Evolutionary conservation across 768 basidiomycete genomes (phyloP).

Genomic region (Rhizopogon salebrosus): DNA sequence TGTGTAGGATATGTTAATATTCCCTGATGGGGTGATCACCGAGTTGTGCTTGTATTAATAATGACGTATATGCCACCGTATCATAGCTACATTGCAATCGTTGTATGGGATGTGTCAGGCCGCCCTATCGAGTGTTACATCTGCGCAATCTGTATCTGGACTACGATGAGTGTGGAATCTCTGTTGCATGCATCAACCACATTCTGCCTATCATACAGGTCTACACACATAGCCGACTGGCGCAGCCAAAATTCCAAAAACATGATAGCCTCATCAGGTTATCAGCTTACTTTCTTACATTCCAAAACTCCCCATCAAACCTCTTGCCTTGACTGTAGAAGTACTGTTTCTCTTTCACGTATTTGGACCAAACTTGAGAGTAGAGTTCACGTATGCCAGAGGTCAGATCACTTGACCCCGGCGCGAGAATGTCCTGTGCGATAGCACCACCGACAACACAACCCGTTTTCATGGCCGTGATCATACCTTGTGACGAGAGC

Average conservation of each 20-base stretch:
- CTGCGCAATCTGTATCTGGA: too few relatives aligned
- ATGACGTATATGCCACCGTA: too few relatives aligned
- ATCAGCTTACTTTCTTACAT: not conserved
- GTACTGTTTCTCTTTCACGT: not conserved
- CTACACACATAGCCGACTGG: not conserved
- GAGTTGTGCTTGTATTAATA: too few relatives aligned
- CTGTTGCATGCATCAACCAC: not conserved
- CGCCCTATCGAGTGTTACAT: too few relatives aligned
- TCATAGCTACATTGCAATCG: too few relatives aligned
- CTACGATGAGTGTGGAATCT: too few relatives aligned
- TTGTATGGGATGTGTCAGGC: too few relatives aligned
- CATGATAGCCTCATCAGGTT: not conserved
- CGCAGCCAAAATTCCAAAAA: not conserved
- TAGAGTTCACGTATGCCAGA: not conserved
- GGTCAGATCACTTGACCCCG: not conserved
- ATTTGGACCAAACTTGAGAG: slow-evolving; percentile 3
- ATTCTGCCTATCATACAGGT: not conserved
- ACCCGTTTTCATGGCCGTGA: slow-evolving; percentile 29
- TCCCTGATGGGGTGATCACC: too few relatives aligned
- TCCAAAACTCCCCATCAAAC: slow-evolving; percentile 3
- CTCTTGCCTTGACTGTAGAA: slow-evolving; percentile 1
- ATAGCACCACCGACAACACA: slow-evolving; percentile 16
- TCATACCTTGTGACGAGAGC: slow-evolving; percentile 35
- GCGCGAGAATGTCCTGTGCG: not conserved
- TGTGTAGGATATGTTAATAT: not conserved